Conservation (phyloP, 768 basidiomycete genomes). For the Lactarius psammicola region DNA sequence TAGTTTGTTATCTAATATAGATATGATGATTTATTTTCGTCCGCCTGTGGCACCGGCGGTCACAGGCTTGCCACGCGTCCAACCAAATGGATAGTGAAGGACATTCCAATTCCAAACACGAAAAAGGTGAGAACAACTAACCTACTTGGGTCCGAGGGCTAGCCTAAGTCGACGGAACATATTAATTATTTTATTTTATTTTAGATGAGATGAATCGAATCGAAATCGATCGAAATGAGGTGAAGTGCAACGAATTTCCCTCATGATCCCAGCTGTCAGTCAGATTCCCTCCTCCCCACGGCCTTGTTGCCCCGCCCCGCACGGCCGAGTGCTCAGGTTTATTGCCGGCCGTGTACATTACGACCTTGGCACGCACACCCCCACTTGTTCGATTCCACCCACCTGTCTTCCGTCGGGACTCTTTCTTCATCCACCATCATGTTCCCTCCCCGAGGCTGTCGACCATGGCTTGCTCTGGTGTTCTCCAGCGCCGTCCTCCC, state of each 20-base stretch:
- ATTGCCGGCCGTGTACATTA: conserved; percentile 10
- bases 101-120: not conserved
- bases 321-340: not conserved
- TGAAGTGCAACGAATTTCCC: not conserved
- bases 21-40: not conserved
- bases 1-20: conserved; percentile 5
- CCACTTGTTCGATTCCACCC: no score
- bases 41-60: not conserved
- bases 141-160: not conserved
- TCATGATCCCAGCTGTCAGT: not conserved
- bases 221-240: not conserved
- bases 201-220: not conserved
- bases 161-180: not conserved
- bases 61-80: not conserved
- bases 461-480: conserved; percentile 31
- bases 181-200: not conserved
- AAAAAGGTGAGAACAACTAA: not conserved
- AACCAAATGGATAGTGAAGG: not conserved
- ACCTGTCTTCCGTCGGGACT: not conserved
- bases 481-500: conserved; percentile 21
- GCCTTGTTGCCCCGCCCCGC: not conserved
- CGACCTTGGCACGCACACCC: not conserved
- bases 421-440: conserved; percentile 28
- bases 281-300: not conserved
- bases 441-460: conserved; percentile 33